These are phyloP conservation scores for Beverwykella pulmonaria DNA, from an alignment of 495 filamentous ascomycete species.

Conservation along the genomic window DNA sequence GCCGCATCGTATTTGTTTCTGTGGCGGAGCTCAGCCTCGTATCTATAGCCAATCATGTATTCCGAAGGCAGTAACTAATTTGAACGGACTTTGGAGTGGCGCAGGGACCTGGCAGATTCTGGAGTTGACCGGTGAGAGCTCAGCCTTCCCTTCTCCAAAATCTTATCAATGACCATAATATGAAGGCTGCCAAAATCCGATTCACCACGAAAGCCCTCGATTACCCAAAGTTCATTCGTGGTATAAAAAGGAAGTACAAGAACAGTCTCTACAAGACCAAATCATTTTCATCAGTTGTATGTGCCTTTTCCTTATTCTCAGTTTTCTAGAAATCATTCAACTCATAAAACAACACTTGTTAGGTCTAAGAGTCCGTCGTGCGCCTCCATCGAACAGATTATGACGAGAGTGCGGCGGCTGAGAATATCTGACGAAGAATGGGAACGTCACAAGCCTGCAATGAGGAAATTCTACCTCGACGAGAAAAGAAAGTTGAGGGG, in stretches of 20 bases:
- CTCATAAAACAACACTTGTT: too few relatives aligned
- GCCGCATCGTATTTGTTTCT: background rate
- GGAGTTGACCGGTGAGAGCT: background rate
- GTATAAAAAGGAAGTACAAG: too few relatives aligned
- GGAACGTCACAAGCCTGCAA: background rate
- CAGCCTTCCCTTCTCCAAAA: constrained; percentile 1
- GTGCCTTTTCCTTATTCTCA: too few relatives aligned
- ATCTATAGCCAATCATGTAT: background rate
- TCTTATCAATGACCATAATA: background rate
- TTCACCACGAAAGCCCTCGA: background rate
- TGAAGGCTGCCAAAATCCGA: background rate
- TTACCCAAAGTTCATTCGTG: background rate
- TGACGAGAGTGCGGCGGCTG: background rate
- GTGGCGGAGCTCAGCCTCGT: background rate
- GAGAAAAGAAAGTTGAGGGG: background rate
- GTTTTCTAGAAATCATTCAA: too few relatives aligned
- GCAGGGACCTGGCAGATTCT: background rate
- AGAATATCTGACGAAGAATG: background rate
- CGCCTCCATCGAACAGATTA: background rate
- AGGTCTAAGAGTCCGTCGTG: background rate
- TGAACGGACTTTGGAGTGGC: background rate
- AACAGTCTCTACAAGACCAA: too few relatives aligned
- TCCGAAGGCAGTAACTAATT: background rate
- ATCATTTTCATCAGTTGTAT: too few relatives aligned
- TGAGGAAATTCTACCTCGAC: background rate